Percentiles rank a stretch among this genome's conserved stretches.
These are phyloP conservation scores for Pseudocercospora eumusae DNA, from an alignment of 2,329 filamentous ascomycete genomes.

Conservation along the genomic window DNA sequence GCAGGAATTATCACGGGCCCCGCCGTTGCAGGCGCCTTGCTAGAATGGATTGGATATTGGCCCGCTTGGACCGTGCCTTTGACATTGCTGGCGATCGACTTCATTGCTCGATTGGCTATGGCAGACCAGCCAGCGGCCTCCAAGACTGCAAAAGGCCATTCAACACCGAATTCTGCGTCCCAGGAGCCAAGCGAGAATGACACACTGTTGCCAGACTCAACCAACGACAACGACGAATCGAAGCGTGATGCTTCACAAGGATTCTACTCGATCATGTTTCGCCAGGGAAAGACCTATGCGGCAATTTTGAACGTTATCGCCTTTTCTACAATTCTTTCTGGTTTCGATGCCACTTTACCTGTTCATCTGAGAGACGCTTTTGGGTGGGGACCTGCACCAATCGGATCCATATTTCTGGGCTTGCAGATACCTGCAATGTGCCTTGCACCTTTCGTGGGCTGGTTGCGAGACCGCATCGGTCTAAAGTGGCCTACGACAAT, in stretches of 20 bases:
- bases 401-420: slow-evolving; percentile 25
- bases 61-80: slow-evolving; percentile 25
- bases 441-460: slow-evolving; percentile 22
- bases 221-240: background rate
- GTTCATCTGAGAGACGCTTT: slow-evolving; percentile 24
- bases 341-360: slow-evolving; percentile 26
- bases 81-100: slow-evolving; percentile 19
- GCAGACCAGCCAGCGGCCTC: slow-evolving; percentile 12
- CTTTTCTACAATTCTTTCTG: slow-evolving; percentile 22
- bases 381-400: slow-evolving; percentile 23
- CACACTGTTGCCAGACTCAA: slow-evolving; percentile 7
- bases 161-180: background rate
- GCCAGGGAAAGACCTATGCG: slow-evolving; percentile 8
- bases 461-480: slow-evolving; percentile 25
- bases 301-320: slow-evolving; percentile 23
- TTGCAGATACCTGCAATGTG: slow-evolving; percentile 27
- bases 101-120: slow-evolving; percentile 24
- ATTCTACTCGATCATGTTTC: slow-evolving; percentile 25
- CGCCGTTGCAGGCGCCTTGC: slow-evolving; percentile 16
- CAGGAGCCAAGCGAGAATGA: background rate
- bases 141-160: background rate
- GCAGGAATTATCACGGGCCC: slow-evolving; percentile 23
- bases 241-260: background rate
- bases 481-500: slow-evolving; percentile 24
- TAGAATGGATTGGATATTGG: slow-evolving; percentile 28